These are phyloP conservation scores for Fistulinella prunicolor DNA, from an alignment of 768 basidiomycete genomes.

Conservation along the genomic window DNA sequence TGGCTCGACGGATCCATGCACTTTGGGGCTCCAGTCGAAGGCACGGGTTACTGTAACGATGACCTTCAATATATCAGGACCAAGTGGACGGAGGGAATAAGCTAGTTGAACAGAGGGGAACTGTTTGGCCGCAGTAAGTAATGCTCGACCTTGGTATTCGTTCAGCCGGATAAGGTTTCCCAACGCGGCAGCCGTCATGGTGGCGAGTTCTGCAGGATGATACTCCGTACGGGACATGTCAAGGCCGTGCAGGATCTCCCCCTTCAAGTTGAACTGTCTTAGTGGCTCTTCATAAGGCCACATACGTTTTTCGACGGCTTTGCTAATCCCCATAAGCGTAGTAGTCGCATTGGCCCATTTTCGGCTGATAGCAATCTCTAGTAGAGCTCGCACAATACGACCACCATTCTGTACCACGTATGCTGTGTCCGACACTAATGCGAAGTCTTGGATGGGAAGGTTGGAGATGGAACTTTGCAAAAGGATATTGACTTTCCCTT, in stretches of 20 bases:
- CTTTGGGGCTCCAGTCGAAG: conserved; percentile 78
- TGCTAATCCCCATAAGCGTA: conserved; percentile 86
- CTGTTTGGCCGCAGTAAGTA: conserved; percentile 76
- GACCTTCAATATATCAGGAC: conserved; percentile 79
- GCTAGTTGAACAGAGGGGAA: conserved; percentile 73
- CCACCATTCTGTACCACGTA: conserved; percentile 95
- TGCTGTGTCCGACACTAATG: conserved; percentile 90
- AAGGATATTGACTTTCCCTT: conserved; percentile 92
- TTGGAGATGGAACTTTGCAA: conserved; percentile 88
- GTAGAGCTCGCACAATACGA: conserved; percentile 88
- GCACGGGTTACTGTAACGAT: conserved; percentile 55
- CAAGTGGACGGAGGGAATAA: conserved; percentile 76
- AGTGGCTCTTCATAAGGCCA: conserved; percentile 97
- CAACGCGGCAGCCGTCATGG: conserved; percentile 61
- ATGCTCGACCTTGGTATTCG: conserved; percentile 74
- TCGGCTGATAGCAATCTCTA: conserved; percentile 90
- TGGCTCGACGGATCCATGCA: conserved; percentile 76
- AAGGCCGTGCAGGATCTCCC: conserved; percentile 75
- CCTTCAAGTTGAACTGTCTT: conserved; percentile 73
- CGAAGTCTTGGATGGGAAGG: conserved; percentile 86
- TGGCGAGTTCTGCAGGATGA: conserved; percentile 67
- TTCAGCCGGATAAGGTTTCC: conserved; percentile 86
- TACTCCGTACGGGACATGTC: conserved; percentile 81
- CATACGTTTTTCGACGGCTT: conserved; percentile 85
- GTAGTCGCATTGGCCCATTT: conserved; percentile 85